Evolutionary conservation across 805 yeast genomes (phyloP).

Genomic region (Metschnikowia gelsemii): DNA sequence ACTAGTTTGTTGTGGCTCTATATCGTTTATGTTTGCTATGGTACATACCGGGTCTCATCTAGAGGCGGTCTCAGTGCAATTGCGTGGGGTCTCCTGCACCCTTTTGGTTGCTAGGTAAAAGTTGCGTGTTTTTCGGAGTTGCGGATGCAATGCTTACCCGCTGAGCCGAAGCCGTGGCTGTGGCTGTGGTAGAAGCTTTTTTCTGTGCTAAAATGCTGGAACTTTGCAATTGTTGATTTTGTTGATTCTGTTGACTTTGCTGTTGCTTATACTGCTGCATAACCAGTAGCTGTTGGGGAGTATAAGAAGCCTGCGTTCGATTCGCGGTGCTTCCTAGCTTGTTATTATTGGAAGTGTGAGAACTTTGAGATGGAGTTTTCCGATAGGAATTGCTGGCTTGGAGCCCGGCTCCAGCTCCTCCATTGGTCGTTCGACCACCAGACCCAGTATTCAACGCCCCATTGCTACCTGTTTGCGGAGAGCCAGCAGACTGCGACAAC

Average conservation of each 20-base stretch:
- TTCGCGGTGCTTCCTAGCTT: conserved; percentile 6
- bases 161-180: neutral
- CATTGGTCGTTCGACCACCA: conserved; percentile 3
- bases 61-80: conserved; percentile 14
- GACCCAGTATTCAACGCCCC: conserved; percentile 1
- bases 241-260: conserved; percentile 16
- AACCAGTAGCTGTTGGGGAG: conserved; percentile 15
- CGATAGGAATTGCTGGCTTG: conserved; percentile 13
- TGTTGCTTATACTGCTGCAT: conserved; percentile 13
- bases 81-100: conserved; percentile 7
- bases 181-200: conserved; percentile 3
- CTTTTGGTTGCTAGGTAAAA: conserved; percentile 7
- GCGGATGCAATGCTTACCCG: conserved; percentile 1
- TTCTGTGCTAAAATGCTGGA: conserved; percentile 5
- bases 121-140: conserved; percentile 9
- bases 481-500: conserved; percentile 3
- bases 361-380: conserved; percentile 5
- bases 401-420: conserved; percentile 8
- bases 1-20: conserved; percentile 9
- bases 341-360: conserved; percentile 2
- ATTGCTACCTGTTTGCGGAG: conserved; percentile 6
- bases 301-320: conserved; percentile 6
- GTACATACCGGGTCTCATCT: conserved; percentile 20
- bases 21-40: conserved; percentile 14
- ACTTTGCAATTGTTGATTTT: conserved; percentile 9